phyloP scores from a whole-genome alignment of 2,329 filamentous ascomycete species.

The Fusarium floridanum region DNA sequence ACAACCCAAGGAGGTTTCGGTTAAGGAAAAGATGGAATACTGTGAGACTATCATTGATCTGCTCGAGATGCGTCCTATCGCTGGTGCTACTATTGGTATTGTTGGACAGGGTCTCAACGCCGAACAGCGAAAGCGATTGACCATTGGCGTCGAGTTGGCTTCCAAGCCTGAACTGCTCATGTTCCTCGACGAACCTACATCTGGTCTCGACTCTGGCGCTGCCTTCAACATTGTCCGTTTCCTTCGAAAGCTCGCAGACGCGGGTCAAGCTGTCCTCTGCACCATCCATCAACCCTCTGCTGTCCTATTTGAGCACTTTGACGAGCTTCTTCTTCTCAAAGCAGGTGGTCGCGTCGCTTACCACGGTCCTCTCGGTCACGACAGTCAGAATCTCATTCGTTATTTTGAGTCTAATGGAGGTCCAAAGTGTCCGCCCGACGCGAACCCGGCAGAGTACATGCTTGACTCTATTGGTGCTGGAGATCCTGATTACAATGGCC shows the following conservation, averaged over 20 bases:
- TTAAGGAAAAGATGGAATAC: constrained; percentile 75
- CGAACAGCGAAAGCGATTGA: constrained; percentile 69
- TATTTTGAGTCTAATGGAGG: constrained; percentile 67
- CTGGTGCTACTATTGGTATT: constrained; percentile 73
- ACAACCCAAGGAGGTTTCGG: constrained; percentile 68
- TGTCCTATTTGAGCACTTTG: constrained; percentile 68
- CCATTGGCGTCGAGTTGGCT: constrained; percentile 68
- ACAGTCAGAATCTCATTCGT: constrained; percentile 60
- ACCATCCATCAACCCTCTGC: constrained; percentile 72
- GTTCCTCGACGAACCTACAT: constrained; percentile 74
- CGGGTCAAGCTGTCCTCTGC: constrained; percentile 70
- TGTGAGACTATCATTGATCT: constrained; percentile 77
- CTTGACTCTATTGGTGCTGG: constrained; percentile 72
- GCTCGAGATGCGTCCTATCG: constrained; percentile 76
- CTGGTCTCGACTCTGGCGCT: constrained; percentile 69
- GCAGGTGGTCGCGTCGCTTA: constrained; percentile 67
- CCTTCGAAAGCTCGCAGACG: constrained; percentile 70
- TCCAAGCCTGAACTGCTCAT: constrained; percentile 71
- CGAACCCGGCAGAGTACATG: constrained; percentile 69
- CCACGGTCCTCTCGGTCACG: constrained; percentile 65
- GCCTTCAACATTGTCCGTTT: constrained; percentile 74
- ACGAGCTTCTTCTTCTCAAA: constrained; percentile 67
- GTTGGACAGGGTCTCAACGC: constrained; percentile 71
- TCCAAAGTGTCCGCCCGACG: constrained; percentile 59
- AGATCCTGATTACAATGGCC: constrained; percentile 69